These are phyloP conservation scores for Cyclaneusma minus DNA, from an alignment of 2,329 filamentous ascomycete genomes.

Conservation along the genomic window DNA sequence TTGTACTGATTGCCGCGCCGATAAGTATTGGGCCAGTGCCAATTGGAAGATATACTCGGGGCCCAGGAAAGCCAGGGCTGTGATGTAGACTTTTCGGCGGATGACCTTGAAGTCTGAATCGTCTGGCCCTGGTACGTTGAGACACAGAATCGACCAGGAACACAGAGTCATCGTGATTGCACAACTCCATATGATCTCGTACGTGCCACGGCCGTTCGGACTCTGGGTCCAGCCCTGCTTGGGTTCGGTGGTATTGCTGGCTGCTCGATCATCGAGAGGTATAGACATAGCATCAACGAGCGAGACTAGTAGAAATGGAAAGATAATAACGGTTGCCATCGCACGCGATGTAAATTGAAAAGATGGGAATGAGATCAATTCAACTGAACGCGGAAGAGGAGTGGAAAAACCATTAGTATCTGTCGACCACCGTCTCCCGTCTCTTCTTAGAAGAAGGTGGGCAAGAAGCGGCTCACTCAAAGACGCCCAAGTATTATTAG, in stretches of 20 bases:
- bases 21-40: conserved; percentile 20
- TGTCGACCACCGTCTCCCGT: no score
- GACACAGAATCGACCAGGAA: conserved; percentile 23
- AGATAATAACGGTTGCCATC: conserved; percentile 1
- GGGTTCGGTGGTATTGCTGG: conserved; percentile 1
- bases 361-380: conserved; percentile 1
- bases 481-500: no score
- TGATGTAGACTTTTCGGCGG: conserved; percentile 19
- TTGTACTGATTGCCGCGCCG: conserved; percentile 19
- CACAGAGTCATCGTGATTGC: conserved; percentile 25
- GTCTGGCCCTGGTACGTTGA: conserved; percentile 19
- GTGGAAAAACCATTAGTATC: no score
- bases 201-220: conserved; percentile 22
- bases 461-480: no score
- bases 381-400: no score
- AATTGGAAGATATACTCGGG: conserved; percentile 23
- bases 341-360: conserved; percentile 7
- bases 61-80: conserved; percentile 20
- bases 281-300: neutral
- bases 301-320: neutral
- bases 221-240: conserved; percentile 20
- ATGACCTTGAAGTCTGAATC: conserved; percentile 18
- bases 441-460: no score
- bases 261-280: neutral
- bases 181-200: conserved; percentile 24